phyloP scores from a whole-genome alignment of 768 basidiomycete species.

The Leucosporidium scottii region DNA sequence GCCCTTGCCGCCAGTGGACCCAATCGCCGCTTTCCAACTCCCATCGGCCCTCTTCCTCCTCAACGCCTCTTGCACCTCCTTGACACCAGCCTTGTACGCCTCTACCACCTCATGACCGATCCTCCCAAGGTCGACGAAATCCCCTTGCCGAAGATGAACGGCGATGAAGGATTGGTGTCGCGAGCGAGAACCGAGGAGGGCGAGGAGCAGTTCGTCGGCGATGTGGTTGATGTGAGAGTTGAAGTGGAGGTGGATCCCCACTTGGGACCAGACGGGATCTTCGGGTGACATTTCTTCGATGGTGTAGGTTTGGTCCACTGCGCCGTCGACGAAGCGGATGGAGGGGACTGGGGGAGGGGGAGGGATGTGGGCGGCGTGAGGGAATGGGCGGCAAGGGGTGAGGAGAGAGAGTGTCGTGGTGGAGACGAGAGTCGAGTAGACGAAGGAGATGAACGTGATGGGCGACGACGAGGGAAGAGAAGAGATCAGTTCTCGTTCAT shows the following conservation, averaged over 20 bases:
- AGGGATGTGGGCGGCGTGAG: too few relatives aligned
- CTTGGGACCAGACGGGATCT: slow-evolving; percentile 24
- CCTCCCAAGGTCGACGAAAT: slow-evolving; percentile 20
- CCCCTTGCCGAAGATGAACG: slow-evolving; percentile 25
- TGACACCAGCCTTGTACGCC: slow-evolving; percentile 12
- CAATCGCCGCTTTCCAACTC: not conserved
- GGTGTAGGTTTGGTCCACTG: slow-evolving; percentile 16
- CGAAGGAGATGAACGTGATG: too few relatives aligned
- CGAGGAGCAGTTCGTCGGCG: slow-evolving; percentile 25
- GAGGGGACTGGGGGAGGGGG: slow-evolving; percentile 6
- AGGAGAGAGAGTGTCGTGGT: too few relatives aligned
- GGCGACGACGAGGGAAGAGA: too few relatives aligned
- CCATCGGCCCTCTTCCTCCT: not conserved
- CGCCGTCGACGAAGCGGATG: slow-evolving; percentile 23
- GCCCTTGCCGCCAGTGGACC: not conserved
- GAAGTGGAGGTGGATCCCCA: slow-evolving; percentile 20
- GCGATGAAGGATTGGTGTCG: slow-evolving; percentile 22
- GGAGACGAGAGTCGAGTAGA: too few relatives aligned
- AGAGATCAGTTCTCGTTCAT: too few relatives aligned
- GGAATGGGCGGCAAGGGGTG: too few relatives aligned
- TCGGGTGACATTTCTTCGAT: slow-evolving; percentile 29
- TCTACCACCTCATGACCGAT: slow-evolving; percentile 10
- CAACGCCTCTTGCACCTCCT: slow-evolving; percentile 7
- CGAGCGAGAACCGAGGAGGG: slow-evolving; percentile 15
- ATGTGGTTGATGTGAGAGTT: slow-evolving; percentile 26